These are phyloP conservation scores for Pascua sp. DNA, from an alignment of 1,284 basidiomycete species.

Conservation along the genomic window DNA sequence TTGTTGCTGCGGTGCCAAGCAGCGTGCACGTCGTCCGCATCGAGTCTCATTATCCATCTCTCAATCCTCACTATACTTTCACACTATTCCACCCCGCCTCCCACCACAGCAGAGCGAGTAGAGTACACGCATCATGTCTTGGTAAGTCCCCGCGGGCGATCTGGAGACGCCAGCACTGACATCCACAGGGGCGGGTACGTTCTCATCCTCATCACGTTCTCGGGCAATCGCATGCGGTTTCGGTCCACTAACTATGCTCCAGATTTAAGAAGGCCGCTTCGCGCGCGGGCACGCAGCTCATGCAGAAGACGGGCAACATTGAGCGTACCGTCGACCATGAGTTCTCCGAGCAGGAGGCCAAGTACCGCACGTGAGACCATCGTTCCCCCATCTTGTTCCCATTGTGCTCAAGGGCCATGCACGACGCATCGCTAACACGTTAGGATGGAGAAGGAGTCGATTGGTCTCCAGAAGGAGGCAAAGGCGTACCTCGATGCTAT, in stretches of 20 bases:
- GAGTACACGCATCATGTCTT: conserved; percentile 4
- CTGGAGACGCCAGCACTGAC: background rate
- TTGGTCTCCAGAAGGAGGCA: conserved; percentile 87
- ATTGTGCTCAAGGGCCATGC: background rate
- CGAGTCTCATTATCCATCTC: too few relatives aligned
- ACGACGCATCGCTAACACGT: conserved; percentile 4
- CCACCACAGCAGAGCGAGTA: background rate
- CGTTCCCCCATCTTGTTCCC: background rate
- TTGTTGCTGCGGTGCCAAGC: too few relatives aligned
- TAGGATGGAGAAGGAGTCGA: conserved; percentile 92
- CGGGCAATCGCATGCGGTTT: background rate
- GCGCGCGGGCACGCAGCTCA: conserved; percentile 84
- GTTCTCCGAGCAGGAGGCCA: conserved; percentile 86
- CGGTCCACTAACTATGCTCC: conserved; percentile 6
- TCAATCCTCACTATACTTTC: background rate
- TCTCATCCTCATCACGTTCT: too few relatives aligned
- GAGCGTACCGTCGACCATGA: conserved; percentile 92
- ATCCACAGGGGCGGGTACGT: conserved; percentile 13
- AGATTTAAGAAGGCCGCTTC: conserved; percentile 95
- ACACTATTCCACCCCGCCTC: background rate
- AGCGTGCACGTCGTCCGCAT: too few relatives aligned
- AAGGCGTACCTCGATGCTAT: conserved; percentile 95
- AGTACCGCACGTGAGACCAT: conserved; percentile 72
- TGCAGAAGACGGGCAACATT: conserved; percentile 96
- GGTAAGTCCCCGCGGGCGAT: conserved; percentile 2